phyloP scores from a whole-genome alignment of 2,329 filamentous ascomycete species.

The Xylaria sp. region DNA sequence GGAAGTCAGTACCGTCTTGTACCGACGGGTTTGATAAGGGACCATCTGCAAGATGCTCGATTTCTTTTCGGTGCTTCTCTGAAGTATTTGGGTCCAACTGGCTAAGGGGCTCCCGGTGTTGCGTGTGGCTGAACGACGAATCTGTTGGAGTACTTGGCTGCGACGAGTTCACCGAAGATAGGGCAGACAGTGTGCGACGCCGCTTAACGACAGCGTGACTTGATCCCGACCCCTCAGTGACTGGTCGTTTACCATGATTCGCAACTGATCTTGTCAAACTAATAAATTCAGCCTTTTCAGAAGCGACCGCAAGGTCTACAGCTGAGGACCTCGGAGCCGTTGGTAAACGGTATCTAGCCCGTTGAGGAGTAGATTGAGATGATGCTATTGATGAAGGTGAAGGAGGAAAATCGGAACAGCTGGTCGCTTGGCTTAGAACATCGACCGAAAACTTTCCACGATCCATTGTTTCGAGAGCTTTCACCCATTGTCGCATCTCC shows the following conservation, averaged over 20 bases:
- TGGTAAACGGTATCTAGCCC: neutral
- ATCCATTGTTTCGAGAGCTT: conserved; percentile 66
- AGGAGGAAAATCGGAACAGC: conserved; percentile 46
- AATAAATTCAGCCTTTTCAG: neutral
- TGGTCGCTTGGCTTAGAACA: conserved; percentile 56
- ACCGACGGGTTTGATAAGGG: neutral
- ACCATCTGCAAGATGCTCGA: neutral
- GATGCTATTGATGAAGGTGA: conserved; percentile 33
- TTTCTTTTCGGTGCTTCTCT: conserved; percentile 4
- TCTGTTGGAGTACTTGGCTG: conserved; percentile 16
- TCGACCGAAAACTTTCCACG: conserved; percentile 56
- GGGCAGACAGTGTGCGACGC: conserved; percentile 1
- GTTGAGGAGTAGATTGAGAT: conserved; percentile 4
- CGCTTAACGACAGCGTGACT: conserved; percentile 12
- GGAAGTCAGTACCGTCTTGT: neutral
- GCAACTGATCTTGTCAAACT: neutral
- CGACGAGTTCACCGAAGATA: conserved; percentile 7
- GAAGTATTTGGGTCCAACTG: conserved; percentile 28
- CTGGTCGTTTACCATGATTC: conserved; percentile 25
- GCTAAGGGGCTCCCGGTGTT: conserved; percentile 32
- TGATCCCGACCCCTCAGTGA: conserved; percentile 5
- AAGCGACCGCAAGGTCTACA: neutral
- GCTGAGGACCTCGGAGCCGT: conserved; percentile 30
- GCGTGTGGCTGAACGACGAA: neutral
- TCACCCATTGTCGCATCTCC: conserved; percentile 70